These are phyloP conservation scores for Chlamydomonas applanata DNA, from an alignment of 139 green algal genomes.

Conservation along the genomic window DNA sequence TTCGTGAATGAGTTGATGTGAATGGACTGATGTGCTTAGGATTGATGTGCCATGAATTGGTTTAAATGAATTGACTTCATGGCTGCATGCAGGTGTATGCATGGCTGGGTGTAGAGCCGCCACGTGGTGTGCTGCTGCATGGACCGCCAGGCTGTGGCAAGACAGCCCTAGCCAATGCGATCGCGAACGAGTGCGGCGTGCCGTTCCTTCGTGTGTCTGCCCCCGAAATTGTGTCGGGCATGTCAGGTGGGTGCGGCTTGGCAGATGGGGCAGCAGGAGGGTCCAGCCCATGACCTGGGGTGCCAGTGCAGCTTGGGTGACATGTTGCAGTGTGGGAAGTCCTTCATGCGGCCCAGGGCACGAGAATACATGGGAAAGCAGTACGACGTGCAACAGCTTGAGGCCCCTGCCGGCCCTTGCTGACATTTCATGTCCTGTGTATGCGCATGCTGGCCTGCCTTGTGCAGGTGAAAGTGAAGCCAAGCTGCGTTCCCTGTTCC, in stretches of 20 bases:
- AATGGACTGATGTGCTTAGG: too few species aligned
- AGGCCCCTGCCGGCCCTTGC: too few species aligned
- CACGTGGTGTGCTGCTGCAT: conserved; percentile 87
- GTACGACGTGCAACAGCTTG: too few species aligned
- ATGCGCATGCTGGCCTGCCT: neutral
- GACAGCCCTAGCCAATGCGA: conserved; percentile 87
- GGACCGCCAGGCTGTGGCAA: conserved; percentile 89
- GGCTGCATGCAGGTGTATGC: conserved; percentile 68
- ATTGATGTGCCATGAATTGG: too few species aligned
- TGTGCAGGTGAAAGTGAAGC: conserved; percentile 69
- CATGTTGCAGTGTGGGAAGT: too few species aligned
- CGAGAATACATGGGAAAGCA: too few species aligned
- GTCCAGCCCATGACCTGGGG: too few species aligned
- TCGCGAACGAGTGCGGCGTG: conserved; percentile 89
- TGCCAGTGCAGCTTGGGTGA: too few species aligned
- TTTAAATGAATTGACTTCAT: neutral
- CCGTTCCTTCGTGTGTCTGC: conserved; percentile 81
- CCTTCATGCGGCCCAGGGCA: too few species aligned
- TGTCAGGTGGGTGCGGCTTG: conserved; percentile 47
- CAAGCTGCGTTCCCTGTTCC: conserved; percentile 83
- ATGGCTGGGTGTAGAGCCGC: conserved; percentile 87
- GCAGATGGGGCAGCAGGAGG: too few species aligned
- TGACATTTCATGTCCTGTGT: neutral
- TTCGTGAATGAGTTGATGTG: too few species aligned
- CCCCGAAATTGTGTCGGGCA: conserved; percentile 77